Evolutionary conservation across 2,329 filamentous ascomycete species (phyloP), one percentile per base, ranked within the genome.

Genomic region (Fusarium ambrosium): DNA sequence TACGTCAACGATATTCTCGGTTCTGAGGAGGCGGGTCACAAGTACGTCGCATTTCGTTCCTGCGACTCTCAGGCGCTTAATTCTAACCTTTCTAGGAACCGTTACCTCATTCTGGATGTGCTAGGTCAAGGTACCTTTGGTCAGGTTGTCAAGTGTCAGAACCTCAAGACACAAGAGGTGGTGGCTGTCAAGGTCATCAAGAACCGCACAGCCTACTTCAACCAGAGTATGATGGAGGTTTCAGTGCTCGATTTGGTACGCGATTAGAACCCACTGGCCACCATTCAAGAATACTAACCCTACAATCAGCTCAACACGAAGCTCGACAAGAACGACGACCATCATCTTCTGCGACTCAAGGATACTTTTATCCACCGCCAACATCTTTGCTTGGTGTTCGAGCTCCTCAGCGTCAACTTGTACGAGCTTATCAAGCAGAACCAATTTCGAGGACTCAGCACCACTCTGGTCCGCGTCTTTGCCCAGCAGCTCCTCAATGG

Each of bases 201-300:
- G 86, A 99, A 99, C 84, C 92, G 96, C 79, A 99, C 97, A 2
- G 97, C 97, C 41, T 99, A 99, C 84, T 99, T 99, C 87, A 99
- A 99, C 82, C 97, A 99, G 84, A 98, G 97, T 84, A 99, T 99
- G 97, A 99, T 99, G 97, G 97, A 99, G 82, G 97, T 99, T 36
- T 99, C 97, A 2, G 97, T 99, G 27, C 88, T 99, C 68, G 97
- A 99, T 84, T 82, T 99, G 88, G 95, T 97, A 88, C 68, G 90
- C 78, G 22, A 29, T 32, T 20, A 16, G 34, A 18, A 37, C 20
- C n/a, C 22, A 32, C 22, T 41, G 11, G 22, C 24, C 36, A 29
- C 16, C 27, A 29, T 24, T 16, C 27, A 20, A n/a, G 39, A 39
- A 27, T 32, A 69, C 82, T 83, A 75, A 84, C 74, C 39, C 16